Conservation (phyloP, 306 rosid genomes). For the Phaseolus lunatus region DNA sequence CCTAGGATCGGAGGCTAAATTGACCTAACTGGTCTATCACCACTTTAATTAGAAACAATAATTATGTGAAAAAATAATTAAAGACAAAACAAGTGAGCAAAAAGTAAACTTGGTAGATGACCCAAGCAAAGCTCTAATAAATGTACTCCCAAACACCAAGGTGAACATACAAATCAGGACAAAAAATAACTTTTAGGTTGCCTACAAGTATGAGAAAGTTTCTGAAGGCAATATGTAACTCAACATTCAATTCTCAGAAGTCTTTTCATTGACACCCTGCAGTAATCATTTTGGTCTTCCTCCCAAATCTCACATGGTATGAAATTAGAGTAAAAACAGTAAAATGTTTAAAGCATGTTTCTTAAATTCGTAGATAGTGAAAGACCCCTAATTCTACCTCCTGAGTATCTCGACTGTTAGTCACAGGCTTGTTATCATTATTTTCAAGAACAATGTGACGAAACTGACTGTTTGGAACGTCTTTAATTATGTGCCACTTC, state of each 20-base stretch:
- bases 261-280: conserved; percentile 7
- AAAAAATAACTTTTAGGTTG: background rate
- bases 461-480: conserved; percentile 86
- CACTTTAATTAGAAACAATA: background rate
- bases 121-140: conserved; percentile 21
- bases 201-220: conserved; percentile 23
- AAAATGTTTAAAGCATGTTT: conserved; percentile 16
- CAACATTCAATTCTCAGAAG: conserved; percentile 14
- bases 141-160: conserved; percentile 31
- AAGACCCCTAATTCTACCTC: conserved; percentile 63
- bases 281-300: conserved; percentile 9
- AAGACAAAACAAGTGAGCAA: background rate
- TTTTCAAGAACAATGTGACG: conserved; percentile 87
- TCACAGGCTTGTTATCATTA: conserved; percentile 93
- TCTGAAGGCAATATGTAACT: conserved; percentile 36
- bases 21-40: conserved; percentile 3
- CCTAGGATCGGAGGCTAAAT: conserved; percentile 2
- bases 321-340: conserved; percentile 10
- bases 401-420: conserved; percentile 93
- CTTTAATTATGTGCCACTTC: conserved; percentile 88
- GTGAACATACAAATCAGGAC: background rate
- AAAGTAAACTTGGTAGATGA: background rate
- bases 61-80: conserved; percentile 13
- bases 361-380: conserved; percentile 5
- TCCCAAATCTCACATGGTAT: conserved; percentile 12